Evolutionary conservation across 2,329 filamentous ascomycete genomes (phyloP).

Genomic region (Pseudogymnoascus pannorum): DNA sequence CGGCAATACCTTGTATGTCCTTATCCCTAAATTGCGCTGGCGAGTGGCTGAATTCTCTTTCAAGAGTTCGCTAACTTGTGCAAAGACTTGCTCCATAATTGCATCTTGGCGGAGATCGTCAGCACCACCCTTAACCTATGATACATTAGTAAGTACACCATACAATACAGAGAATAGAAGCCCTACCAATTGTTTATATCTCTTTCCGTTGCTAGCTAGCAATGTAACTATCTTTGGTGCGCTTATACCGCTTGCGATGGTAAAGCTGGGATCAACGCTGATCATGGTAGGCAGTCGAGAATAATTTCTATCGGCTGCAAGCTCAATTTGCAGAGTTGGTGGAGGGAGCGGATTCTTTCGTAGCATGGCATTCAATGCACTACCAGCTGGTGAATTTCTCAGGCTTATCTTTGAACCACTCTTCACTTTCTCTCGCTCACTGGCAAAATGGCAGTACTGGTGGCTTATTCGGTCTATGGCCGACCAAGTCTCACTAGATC

Average conservation of each 20-base stretch:
- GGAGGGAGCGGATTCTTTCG: conserved; percentile 68
- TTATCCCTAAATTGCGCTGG: conserved; percentile 80
- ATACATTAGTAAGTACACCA: conserved; percentile 18
- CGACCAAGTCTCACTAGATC: conserved; percentile 49
- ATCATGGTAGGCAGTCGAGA: conserved; percentile 65
- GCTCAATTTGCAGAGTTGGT: conserved; percentile 76
- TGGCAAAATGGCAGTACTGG: conserved; percentile 55
- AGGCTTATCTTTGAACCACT: conserved; percentile 56
- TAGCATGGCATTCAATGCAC: conserved; percentile 55
- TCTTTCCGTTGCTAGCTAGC: conserved; percentile 65
- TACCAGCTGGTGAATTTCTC: conserved; percentile 56
- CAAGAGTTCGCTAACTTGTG: conserved; percentile 84
- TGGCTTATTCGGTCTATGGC: conserved; percentile 68
- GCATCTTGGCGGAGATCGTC: conserved; percentile 96
- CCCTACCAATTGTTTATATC: conserved; percentile 75
- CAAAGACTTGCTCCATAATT: conserved; percentile 99
- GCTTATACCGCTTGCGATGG: conserved; percentile 83
- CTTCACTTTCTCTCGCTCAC: conserved; percentile 61
- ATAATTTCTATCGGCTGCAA: conserved; percentile 70
- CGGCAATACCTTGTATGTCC: conserved; percentile 95
- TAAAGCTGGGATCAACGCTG: conserved; percentile 67
- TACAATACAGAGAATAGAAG: conserved; percentile 12
- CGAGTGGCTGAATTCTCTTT: conserved; percentile 80
- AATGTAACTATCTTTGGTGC: conserved; percentile 89
- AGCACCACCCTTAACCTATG: conserved; percentile 79